Conservation (phyloP, 371 early-diverging fungal species). For the Rhizopus microsporus region DNA sequence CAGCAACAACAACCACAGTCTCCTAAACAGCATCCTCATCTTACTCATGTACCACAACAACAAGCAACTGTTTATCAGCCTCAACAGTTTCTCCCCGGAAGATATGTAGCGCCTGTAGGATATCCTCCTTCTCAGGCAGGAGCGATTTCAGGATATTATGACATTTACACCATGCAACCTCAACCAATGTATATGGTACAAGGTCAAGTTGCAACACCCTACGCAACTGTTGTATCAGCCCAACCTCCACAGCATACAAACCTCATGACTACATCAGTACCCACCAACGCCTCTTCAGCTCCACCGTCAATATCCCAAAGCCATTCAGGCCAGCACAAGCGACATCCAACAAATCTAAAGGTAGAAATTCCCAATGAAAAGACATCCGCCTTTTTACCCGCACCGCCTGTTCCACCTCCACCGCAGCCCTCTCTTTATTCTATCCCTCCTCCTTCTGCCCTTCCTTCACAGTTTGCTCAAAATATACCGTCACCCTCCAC, state of each 20-base stretch:
- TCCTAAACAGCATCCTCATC: conserved; percentile 6
- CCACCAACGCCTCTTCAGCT: background rate
- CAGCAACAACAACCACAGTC: conserved; percentile 3
- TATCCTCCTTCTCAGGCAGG: conserved; percentile 4
- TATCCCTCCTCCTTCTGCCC: conserved; percentile 26
- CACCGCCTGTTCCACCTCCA: conserved; percentile 2
- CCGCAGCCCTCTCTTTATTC: background rate
- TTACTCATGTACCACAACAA: conserved; percentile 2
- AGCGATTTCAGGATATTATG: conserved; percentile 11
- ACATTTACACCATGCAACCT: conserved; percentile 19
- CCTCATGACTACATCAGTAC: background rate
- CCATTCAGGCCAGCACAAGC: conserved; percentile 7
- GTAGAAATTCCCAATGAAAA: conserved; percentile 13
- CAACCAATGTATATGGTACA: conserved; percentile 44
- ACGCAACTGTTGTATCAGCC: conserved; percentile 6
- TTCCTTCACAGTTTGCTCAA: conserved; percentile 72
- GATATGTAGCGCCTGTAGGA: too few relatives aligned
- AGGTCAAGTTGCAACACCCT: conserved; percentile 6
- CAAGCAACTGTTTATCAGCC: background rate
- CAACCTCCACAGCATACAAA: background rate
- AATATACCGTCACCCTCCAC: conserved; percentile 77
- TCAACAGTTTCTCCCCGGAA: background rate
- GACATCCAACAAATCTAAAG: conserved; percentile 15
- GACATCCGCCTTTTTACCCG: conserved; percentile 2
- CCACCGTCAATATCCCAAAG: conserved; percentile 3